Evolutionary conservation across 345 rosid species (phyloP), one percentile per base, ranked within the genome.

Genomic region (Murraya paniculata): DNA sequence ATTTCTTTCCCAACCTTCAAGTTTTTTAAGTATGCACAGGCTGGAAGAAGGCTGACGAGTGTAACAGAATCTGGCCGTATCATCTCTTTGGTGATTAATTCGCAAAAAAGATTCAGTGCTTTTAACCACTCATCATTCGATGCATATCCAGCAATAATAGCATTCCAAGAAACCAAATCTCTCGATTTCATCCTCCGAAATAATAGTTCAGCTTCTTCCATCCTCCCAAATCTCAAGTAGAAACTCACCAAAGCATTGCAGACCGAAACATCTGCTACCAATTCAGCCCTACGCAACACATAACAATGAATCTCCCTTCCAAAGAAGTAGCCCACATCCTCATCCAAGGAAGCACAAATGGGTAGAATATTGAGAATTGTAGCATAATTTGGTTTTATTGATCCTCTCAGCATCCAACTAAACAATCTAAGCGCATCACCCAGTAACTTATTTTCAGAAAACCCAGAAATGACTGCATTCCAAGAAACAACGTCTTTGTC

Each of bases 81-180:
- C 24, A 50, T 80, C 56, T 84, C 88, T 56, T 74, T 28, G 53
- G 74, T 68, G 69, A 91, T 81, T 72, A 91, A 80, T 76, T 87
- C 86, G 0, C 59, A 84, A 85, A 92, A 92, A 56, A 86, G 73
- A 56, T 81, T 77, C 85, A 94, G 83, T 69, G 94, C 94, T 80
- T 83, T 85, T 72, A 75, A 80, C 91, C 90, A 91, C 78, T 86
- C 84, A 72, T 84, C 84, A 64, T 90, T 91, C 72, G 90, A 86
- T 72, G 87, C 90, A 80, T 85, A 90, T 66, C 98, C 97, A 2
- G 94, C 87, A 78, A 92, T 89, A 64, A 90, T 80, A 76, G 94
- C 89, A 41, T 94, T 94, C 98, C 98, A 94, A 13, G 98, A 88
- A 76, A 94, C 89, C 88, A 91, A 83, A 88, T 94, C 97, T 87